Conservation (phyloP, 345 rosid genomes). For the Nasturtium officinale region DNA sequence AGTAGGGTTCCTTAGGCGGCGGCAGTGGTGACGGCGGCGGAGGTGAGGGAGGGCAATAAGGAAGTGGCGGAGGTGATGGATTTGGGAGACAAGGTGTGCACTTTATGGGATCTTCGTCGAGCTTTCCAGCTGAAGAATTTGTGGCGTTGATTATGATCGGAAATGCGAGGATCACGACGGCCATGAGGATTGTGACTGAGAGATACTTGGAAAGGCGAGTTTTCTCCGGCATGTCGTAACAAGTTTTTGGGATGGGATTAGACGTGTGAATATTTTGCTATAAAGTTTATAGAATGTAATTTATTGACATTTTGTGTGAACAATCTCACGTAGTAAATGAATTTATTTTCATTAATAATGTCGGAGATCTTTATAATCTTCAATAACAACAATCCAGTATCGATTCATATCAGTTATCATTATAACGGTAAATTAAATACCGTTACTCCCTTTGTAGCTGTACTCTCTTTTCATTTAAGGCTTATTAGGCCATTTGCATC, state of each 20-base stretch:
- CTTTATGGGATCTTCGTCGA: conserved; percentile 26
- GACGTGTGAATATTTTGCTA: neutral
- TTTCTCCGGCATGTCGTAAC: conserved; percentile 18
- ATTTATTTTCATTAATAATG: neutral
- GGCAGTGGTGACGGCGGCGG: conserved; percentile 43
- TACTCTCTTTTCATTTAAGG: neutral
- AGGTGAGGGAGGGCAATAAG: conserved; percentile 45
- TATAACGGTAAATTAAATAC: neutral
- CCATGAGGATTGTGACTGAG: conserved; percentile 1
- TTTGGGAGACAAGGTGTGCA: conserved; percentile 50
- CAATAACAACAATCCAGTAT: neutral
- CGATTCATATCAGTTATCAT: neutral
- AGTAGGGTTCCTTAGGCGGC: neutral
- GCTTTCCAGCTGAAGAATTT: conserved; percentile 4
- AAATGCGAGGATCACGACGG: conserved; percentile 20
- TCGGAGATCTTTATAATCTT: conserved; percentile 4
- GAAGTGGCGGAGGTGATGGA: conserved; percentile 38
- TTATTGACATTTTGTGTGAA: neutral
- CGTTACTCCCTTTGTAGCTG: neutral
- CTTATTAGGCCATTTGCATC: neutral
- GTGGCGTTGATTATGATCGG: conserved; percentile 7
- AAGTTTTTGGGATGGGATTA: neutral
- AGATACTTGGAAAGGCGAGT: conserved; percentile 6
- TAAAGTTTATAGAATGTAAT: conserved; percentile 12
- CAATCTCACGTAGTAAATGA: conserved; percentile 15